Evolutionary conservation across 257 asterid genomes (phyloP).

Genomic region (Solanum sitiens): DNA sequence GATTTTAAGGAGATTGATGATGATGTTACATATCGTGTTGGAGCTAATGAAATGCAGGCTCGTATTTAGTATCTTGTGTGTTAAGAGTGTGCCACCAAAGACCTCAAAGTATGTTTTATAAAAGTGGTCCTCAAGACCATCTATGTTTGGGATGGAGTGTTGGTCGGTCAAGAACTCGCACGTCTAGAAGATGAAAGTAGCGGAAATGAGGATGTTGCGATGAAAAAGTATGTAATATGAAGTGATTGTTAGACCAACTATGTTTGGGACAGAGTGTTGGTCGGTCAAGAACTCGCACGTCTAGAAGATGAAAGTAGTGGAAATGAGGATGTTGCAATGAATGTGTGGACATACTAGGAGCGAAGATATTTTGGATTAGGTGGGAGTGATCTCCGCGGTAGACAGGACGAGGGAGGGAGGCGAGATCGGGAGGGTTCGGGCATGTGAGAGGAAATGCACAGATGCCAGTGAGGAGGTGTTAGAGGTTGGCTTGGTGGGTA

Average conservation of each 20-base stretch:
- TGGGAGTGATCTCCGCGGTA: not conserved
- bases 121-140: not conserved
- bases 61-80: not conserved
- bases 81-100: not conserved
- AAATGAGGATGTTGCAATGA: not conserved
- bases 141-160: not conserved
- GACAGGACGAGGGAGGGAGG: not conserved
- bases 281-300: not conserved
- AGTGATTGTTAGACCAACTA: not conserved
- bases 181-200: not conserved
- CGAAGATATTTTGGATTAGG: not conserved
- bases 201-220: not conserved
- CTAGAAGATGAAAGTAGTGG: not conserved
- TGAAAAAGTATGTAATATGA: not conserved
- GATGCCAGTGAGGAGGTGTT: not conserved
- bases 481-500: not conserved
- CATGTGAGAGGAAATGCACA: not conserved
- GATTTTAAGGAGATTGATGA: not conserved
- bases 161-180: not conserved
- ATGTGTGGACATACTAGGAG: not conserved
- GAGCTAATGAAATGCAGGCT: not conserved
- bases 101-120: not conserved
- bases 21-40: not conserved
- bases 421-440: not conserved
- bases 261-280: not conserved